phyloP scores from a whole-genome alignment of 352 stramenopile genomes.

The Phytophthora kernoviae region DNA sequence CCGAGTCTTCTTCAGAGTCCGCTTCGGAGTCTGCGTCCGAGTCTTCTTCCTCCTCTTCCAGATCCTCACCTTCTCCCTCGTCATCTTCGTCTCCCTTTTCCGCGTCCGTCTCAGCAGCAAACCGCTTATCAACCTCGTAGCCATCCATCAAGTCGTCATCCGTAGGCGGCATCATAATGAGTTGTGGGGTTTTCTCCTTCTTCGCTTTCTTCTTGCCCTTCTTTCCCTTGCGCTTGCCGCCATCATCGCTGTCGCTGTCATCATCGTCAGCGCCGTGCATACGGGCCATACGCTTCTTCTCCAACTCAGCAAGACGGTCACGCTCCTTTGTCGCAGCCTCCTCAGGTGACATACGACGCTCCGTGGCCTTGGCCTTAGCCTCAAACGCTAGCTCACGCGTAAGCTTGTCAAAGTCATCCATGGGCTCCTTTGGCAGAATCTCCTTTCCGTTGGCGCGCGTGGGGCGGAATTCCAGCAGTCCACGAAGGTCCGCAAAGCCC shows the following conservation, averaged over 20 bases:
- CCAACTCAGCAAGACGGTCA: conserved; percentile 90
- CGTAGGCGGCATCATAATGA: conserved; percentile 80
- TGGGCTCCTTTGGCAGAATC: conserved; percentile 64
- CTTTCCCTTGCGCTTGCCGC: conserved; percentile 49
- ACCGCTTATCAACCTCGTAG: conserved; percentile 74
- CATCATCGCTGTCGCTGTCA: conserved; percentile 65
- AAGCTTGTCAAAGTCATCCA: conserved; percentile 89
- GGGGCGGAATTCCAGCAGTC: conserved; percentile 79
- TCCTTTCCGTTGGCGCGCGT: conserved; percentile 68
- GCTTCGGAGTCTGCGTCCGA: conserved; percentile 51
- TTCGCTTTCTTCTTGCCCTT: conserved; percentile 50
- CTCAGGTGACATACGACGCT: conserved; percentile 94
- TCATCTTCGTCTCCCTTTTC: conserved; percentile 69
- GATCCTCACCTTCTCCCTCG: conserved; percentile 55
- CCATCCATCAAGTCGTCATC: conserved; percentile 92
- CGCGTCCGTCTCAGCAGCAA: conserved; percentile 45
- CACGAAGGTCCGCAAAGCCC: conserved; percentile 66
- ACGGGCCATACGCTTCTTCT: conserved; percentile 92
- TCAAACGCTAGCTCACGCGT: conserved; percentile 89
- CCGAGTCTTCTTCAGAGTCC: conserved; percentile 47
- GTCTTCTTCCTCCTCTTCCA: conserved; percentile 46
- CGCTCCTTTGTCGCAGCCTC: conserved; percentile 94
- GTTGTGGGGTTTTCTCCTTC: conserved; percentile 53
- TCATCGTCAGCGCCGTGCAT: conserved; percentile 93
- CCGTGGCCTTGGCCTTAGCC: conserved; percentile 92